These are phyloP conservation scores for Candida argentea DNA, from an alignment of 805 yeast species.

Conservation along the genomic window DNA sequence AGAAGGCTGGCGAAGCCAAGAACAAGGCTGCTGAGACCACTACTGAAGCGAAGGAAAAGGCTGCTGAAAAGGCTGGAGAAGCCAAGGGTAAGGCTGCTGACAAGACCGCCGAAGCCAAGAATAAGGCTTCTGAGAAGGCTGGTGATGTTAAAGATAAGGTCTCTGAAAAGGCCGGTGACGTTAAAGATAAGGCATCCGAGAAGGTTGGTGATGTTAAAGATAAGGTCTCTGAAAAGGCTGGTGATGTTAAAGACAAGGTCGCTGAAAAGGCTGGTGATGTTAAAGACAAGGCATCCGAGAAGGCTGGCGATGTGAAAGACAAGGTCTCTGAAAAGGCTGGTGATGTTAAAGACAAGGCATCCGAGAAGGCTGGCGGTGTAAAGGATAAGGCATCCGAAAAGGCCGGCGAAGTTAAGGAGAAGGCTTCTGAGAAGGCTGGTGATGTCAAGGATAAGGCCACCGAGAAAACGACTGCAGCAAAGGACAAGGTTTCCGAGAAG, in stretches of 20 bases:
- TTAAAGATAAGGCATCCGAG: conserved; percentile 1
- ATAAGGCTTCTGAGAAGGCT: conserved; percentile 1
- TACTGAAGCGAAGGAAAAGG: conserved; percentile 1
- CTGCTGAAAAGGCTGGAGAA: conserved; percentile 7
- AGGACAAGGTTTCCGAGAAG: no score
- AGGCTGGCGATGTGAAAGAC: no score
- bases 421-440: conserved; percentile 1
- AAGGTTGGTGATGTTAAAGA: background rate
- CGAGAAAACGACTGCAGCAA: background rate
- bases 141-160: background rate
- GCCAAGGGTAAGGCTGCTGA: conserved; percentile 2
- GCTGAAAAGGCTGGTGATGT: no score
- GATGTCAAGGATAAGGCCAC: conserved; percentile 1
- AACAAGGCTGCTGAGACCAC: background rate
- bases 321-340: background rate
- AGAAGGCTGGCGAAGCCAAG: background rate
- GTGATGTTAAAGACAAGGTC: background rate
- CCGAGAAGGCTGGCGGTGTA: background rate
- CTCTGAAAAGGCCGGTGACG: background rate
- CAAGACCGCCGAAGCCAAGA: background rate
- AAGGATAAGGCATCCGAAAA: conserved; percentile 2
- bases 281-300: conserved; percentile 5
- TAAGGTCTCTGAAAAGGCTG: background rate
- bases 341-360: conserved; percentile 1
- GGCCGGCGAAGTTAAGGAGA: conserved; percentile 5